Conservation (phyloP, 2,329 filamentous ascomycete species). For the Fusarium sambucinum region DNA sequence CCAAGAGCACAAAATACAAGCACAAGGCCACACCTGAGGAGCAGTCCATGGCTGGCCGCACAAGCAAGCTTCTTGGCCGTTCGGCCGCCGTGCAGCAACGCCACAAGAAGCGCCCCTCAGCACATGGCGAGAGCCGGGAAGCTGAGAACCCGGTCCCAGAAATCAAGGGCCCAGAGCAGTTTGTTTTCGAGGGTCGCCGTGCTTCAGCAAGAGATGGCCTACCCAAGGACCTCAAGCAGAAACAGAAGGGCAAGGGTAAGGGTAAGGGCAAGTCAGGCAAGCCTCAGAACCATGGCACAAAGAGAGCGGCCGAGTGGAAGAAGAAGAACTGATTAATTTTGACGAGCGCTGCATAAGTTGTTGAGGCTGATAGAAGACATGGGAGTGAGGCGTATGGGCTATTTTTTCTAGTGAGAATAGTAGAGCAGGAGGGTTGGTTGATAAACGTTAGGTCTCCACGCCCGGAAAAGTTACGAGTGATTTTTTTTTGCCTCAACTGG, state of each 20-base stretch:
- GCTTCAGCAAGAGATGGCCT: constrained; percentile 75
- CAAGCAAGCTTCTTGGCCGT: constrained; percentile 78
- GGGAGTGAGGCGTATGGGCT: constrained; percentile 17
- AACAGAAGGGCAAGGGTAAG: constrained; percentile 67
- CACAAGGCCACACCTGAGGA: constrained; percentile 78
- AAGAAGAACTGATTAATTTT: constrained; percentile 51
- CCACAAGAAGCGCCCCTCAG: constrained; percentile 45
- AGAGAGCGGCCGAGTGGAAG: constrained; percentile 60
- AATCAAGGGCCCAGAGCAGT: constrained; percentile 72
- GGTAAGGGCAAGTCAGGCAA: constrained; percentile 54
- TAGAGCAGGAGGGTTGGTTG: constrained; percentile 16
- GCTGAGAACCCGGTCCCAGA: constrained; percentile 18
- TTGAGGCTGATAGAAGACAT: constrained; percentile 1
- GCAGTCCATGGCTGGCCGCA: constrained; percentile 78
- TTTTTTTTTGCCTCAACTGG: constrained; percentile 35
- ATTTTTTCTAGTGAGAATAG: constrained; percentile 11
- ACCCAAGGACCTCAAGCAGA: constrained; percentile 71
- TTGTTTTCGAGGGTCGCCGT: constrained; percentile 85
- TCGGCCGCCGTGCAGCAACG: constrained; percentile 68
- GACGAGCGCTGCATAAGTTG: constrained; percentile 8
- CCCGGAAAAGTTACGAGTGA: constrained; percentile 39
- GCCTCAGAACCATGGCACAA: constrained; percentile 55
- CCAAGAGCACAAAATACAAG: constrained; percentile 68
- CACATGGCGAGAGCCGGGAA: constrained; percentile 39
- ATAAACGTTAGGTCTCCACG: constrained; percentile 21